These are phyloP conservation scores for Hericium coralloides DNA, from an alignment of 768 basidiomycete genomes.

Conservation along the genomic window DNA sequence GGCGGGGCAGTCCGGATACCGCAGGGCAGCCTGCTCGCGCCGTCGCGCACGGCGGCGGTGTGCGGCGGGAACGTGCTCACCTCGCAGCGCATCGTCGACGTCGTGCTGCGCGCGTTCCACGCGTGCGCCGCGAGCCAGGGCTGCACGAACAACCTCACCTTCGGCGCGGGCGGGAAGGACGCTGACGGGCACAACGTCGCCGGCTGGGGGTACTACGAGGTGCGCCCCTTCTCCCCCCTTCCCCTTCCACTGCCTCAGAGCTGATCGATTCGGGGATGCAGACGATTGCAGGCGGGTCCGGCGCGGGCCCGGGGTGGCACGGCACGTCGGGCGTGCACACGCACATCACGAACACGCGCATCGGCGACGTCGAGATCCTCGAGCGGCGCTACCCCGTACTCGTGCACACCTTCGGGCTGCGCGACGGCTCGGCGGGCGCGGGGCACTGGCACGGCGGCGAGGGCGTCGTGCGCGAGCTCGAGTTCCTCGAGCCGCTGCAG, in stretches of 20 bases:
- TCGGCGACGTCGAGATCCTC: conserved; percentile 89
- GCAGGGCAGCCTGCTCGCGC: conserved; percentile 65
- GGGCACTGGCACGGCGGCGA: conserved; percentile 77
- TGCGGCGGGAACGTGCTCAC: conserved; percentile 91
- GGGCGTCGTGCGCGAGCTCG: conserved; percentile 76
- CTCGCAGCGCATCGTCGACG: conserved; percentile 90
- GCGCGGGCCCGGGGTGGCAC: conserved; percentile 84
- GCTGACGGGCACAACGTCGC: conserved; percentile 62
- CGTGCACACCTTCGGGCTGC: conserved; percentile 72
- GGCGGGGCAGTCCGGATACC: conserved; percentile 62
- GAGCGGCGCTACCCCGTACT: conserved; percentile 93
- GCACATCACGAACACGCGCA: conserved; percentile 88
- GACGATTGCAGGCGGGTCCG: conserved; percentile 93
- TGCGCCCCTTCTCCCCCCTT: conserved; percentile 18
- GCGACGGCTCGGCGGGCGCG: conserved; percentile 57
- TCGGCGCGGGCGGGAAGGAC: conserved; percentile 83
- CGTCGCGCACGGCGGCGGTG: conserved; percentile 81
- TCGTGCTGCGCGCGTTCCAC: conserved; percentile 86
- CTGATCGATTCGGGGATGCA: conserved; percentile 19
- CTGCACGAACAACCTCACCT: conserved; percentile 89
- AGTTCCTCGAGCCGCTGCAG: conserved; percentile 73
- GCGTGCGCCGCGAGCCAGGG: conserved; percentile 91
- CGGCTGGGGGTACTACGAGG: conserved; percentile 91
- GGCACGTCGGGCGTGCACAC: conserved; percentile 92
- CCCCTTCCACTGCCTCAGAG: neutral